Base-by-base conservation (phyloP, 768 basidiomycete genomes). In the Mycena pura region DNA sequence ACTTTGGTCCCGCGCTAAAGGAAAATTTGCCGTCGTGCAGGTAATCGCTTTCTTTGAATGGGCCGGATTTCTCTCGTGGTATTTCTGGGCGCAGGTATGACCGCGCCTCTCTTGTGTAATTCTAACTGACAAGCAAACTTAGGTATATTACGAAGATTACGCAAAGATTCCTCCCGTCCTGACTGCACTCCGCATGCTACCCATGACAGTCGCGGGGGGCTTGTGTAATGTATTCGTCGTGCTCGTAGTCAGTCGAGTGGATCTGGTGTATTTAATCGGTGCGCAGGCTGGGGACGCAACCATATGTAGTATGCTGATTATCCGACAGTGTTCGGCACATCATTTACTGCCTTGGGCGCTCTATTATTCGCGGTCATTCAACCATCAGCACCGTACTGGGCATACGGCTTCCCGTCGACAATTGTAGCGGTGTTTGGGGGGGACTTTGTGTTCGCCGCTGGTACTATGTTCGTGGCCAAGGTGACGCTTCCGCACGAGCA, bases 81-180 rank as follows among this genome's bases (percentile, higher is more conserved):
- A 70, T 3, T 84, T 85, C 63, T 43, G 22, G 44, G 8, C 50
- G 46, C 22, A 31, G 14, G 9, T 39, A 25, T n/a, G n/a, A n/a
- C n/a, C n/a, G n/a, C n/a, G n/a, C n/a, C n/a, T n/a, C n/a, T n/a
- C n/a, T n/a, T n/a, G n/a, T n/a, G n/a, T n/a, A n/a, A n/a, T n/a
- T n/a, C n/a, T n/a, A n/a, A n/a, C n/a, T n/a, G n/a, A n/a, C n/a
- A n/a, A n/a, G n/a, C n/a, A n/a, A n/a, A n/a, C 9, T 28, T 56
- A 91, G 86, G 69, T 92, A 6, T 92, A 86, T 68, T 93, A 91
- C 69, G 90, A 93, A 67, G 80, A 84, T 45, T 93, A 87, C 69
- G 64, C 79, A 14, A 66, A 74, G 0, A 79, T 86, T 5, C 78
- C 73, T 0, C 86, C 91, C 0, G 74, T 93, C 15, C 74, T 77